Evolutionary conservation across 371 early-diverging fungal species (phyloP), one percentile per base, ranked within the genome.

Genomic region (Umbelopsis sp.): DNA sequence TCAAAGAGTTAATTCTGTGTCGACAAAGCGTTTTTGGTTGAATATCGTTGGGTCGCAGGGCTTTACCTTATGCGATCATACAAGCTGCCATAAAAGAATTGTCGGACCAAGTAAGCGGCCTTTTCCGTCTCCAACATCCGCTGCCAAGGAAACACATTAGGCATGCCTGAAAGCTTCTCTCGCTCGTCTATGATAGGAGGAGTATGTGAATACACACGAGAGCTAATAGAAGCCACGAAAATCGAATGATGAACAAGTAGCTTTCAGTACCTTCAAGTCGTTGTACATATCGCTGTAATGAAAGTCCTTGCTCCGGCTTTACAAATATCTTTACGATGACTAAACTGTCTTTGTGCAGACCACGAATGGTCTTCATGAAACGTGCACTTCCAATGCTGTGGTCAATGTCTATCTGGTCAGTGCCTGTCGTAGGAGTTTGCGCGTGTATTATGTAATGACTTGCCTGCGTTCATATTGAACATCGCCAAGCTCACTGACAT

Each of bases 271-370:
- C 84, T 79, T 87, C 82, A 12, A 93, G 75, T 41, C 79, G 80
- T 48, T 83, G 76, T 7, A 90, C 84, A 51, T 91, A 82, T 65
- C 78, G 80, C 25, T 81, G 74, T 62, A 93, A 72, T 16, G 91
- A 88, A 44, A 91, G 73, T 6, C 84, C 83, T 57, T 86, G 74
- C 67, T 92, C 88, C 2, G 97, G 95, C 66, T 96, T 96, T 65
- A 95, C 87, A 72, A 95, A 97, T 46, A 97, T 92, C 72, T 97
- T 97, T 38, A 96, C 92, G 0, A 97, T 94, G 6, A 96, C 90
- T 37, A 88, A 78, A 0, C 92, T 87, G 51, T 93, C 94, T 41
- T 85, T 86, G 66, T 89, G 89, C 24, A 90, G 84, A 63, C 94
- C 93, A 22, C 93, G 84, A 70, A 97, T 91, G 3, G 96, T 95